phyloP scores from a whole-genome alignment of 2,329 filamentous ascomycete species.

The Xylaria hypoxylon region DNA sequence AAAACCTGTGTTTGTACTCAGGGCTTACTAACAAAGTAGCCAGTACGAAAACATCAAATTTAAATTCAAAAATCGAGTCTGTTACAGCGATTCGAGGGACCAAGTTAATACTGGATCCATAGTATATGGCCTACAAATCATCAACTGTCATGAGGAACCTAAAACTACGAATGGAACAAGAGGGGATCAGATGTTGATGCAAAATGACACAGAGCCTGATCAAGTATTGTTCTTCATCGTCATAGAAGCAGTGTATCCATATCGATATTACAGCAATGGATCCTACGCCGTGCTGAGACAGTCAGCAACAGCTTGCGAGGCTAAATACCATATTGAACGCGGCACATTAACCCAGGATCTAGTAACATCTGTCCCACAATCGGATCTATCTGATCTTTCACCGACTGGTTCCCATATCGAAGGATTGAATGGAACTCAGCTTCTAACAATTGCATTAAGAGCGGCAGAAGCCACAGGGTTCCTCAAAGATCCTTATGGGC shows the following conservation, averaged over 20 bases:
- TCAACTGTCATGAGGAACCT: neutral
- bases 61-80: neutral
- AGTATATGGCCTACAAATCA: neutral
- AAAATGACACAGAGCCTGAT: neutral
- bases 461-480: neutral
- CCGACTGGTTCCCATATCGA: neutral
- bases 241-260: neutral
- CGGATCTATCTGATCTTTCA: neutral
- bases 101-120: neutral
- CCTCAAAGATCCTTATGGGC: constrained; percentile 1
- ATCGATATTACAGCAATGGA: neutral
- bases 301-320: neutral
- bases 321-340: neutral
- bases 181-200: neutral
- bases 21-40: neutral
- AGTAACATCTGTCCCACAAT: neutral
- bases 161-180: neutral
- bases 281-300: neutral
- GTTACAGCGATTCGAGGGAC: neutral
- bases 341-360: neutral
- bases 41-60: constrained; percentile 1
- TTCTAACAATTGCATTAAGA: neutral
- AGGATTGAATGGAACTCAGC: neutral
- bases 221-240: neutral
- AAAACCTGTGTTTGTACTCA: neutral